These are phyloP conservation scores for Triticum turgidum DNA, from an alignment of 176 grass and related monocot species.

Conservation along the genomic window DNA sequence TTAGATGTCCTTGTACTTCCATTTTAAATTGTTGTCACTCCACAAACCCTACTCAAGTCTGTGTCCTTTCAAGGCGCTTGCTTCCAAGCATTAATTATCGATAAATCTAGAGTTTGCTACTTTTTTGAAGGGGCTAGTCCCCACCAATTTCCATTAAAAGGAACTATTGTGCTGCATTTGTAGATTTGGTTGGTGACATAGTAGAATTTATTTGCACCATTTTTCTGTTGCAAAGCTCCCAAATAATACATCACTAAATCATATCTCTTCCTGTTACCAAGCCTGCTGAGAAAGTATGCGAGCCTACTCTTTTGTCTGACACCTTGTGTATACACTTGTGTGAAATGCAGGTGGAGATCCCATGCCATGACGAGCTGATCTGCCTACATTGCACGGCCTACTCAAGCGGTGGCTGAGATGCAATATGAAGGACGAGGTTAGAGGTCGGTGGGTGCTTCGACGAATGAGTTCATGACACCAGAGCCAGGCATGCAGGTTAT, in stretches of 20 bases:
- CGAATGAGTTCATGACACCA: slow-evolving; percentile 32
- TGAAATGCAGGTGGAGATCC: slow-evolving; percentile 56
- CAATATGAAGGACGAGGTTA: slow-evolving; percentile 23
- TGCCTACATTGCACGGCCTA: slow-evolving; percentile 43
- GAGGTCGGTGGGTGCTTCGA: slow-evolving; percentile 34
- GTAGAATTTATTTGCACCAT: not conserved
- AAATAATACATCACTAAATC: no score
- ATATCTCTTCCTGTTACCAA: no score
- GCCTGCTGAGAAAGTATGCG: no score
- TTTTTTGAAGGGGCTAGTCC: no score
- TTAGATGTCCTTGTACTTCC: not conserved
- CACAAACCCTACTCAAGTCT: not conserved
- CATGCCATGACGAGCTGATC: slow-evolving; percentile 49
- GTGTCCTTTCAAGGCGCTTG: not conserved
- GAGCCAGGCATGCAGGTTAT: not conserved
- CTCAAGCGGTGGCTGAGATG: slow-evolving; percentile 51
- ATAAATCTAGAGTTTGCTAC: not conserved
- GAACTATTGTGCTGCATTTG: not conserved
- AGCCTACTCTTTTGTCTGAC: not conserved
- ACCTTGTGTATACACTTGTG: not conserved
- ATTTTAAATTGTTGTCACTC: not conserved
- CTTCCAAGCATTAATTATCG: slow-evolving; percentile 6
- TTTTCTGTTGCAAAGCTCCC: no score
- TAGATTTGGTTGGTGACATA: slow-evolving; percentile 12
- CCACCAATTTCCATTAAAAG: not conserved